Percentiles rank a stretch among this genome's conserved stretches.
phyloP scores from a whole-genome alignment of 176 grass and related monocot species.

The Dendrocalamus sinicus region DNA sequence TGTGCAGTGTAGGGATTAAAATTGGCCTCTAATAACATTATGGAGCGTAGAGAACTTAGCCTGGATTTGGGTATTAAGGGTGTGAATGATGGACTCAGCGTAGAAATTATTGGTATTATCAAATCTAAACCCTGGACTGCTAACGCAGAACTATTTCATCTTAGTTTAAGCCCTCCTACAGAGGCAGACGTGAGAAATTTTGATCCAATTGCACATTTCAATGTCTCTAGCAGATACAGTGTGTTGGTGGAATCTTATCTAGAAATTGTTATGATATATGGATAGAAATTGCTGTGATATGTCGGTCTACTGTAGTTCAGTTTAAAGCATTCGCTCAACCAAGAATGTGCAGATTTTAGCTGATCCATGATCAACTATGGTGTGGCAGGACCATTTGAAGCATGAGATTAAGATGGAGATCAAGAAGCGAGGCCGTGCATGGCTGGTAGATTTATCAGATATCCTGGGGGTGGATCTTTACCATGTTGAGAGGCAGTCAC shows the following conservation, averaged over 20 bases:
- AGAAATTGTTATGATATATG: no score
- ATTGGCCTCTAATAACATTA: neutral
- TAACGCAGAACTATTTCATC: neutral
- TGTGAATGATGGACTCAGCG: neutral
- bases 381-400: slow-evolving; percentile 84
- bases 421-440: slow-evolving; percentile 74
- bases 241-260: no score
- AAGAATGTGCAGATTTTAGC: neutral
- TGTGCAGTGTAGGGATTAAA: neutral
- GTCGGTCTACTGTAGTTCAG: neutral
- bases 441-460: slow-evolving; percentile 87
- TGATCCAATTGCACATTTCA: no score
- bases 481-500: slow-evolving; percentile 86
- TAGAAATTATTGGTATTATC: neutral
- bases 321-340: neutral
- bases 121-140: neutral
- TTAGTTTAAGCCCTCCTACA: neutral
- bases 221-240: no score
- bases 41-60: neutral
- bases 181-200: no score
- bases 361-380: slow-evolving; percentile 25
- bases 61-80: neutral
- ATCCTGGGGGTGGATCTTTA: slow-evolving; percentile 89
- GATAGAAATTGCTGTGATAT: neutral
- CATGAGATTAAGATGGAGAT: slow-evolving; percentile 91